Evolutionary conservation across 1,284 basidiomycete species (phyloP).

Genomic region (Thecaphora frezii): DNA sequence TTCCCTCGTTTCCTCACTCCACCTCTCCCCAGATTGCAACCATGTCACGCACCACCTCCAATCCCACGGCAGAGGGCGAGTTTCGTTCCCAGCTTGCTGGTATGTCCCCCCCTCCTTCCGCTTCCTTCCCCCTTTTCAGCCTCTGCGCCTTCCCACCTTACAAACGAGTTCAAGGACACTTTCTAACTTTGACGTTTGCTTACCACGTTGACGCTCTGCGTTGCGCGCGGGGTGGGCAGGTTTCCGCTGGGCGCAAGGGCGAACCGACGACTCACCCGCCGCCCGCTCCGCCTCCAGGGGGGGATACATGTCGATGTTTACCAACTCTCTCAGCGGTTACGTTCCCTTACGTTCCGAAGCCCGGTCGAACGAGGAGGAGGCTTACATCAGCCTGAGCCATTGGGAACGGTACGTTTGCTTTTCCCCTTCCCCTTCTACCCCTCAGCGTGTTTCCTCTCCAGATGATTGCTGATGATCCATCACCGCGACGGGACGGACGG

Average conservation of each 20-base stretch:
- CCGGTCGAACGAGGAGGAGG: constrained; percentile 89
- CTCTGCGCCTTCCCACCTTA: too few species aligned
- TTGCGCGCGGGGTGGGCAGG: too few species aligned
- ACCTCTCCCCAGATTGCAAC: constrained; percentile 2
- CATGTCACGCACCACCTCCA: not conserved
- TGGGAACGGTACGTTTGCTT: constrained; percentile 52
- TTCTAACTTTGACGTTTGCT: too few species aligned
- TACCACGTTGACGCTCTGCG: too few species aligned
- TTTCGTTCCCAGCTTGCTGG: not conserved
- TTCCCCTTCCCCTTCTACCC: not conserved
- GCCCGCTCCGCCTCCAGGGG: constrained; percentile 7
- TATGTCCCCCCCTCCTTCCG: not conserved
- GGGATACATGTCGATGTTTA: constrained; percentile 44
- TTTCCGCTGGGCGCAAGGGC: constrained; percentile 50
- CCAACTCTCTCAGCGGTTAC: constrained; percentile 70
- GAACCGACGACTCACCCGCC: constrained; percentile 39
- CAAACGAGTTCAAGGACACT: too few species aligned
- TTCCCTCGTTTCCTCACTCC: constrained; percentile 3
- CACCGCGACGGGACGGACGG: too few species aligned
- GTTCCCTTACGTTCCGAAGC: constrained; percentile 83
- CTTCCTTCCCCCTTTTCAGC: not conserved
- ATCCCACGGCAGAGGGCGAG: not conserved
- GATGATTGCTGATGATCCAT: too few species aligned
- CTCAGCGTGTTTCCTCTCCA: not conserved
- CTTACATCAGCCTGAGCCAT: constrained; percentile 65